Evolutionary conservation across 1,284 basidiomycete genomes (phyloP), one percentile per base, ranked within the genome.

Genomic region (Meira miltonrushii): DNA sequence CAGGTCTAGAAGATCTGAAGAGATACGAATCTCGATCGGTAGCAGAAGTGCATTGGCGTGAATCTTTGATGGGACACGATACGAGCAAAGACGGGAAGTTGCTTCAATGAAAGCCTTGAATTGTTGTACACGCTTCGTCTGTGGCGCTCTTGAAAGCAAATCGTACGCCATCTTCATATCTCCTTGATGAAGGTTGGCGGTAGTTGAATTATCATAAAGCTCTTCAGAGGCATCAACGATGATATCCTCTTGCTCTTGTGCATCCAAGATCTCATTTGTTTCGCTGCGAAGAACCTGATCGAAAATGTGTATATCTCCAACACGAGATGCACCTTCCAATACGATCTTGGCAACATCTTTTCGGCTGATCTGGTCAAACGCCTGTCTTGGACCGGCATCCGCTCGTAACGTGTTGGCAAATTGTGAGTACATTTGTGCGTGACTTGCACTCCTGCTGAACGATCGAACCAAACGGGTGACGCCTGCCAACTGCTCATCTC

Each of bases 101-200:
- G 66, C 63, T 17, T 69, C 63, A 39, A 69, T 64, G 13, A 69
- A 69, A 1, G 64, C 49, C 8, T 40, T 52, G 39, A 65, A 60
- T 6, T 23, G n/a, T 15, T 39, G 39, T 0, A 59, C 54, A 0
- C 56, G 49, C 0, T 44, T 0, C 0, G 62, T 55, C 1, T 60
- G 54, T 1, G 21, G 19, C 8, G 23, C 21, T 13, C n/a, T 28
- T 15, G 55, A 54, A 1, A 65, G 63, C 10, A 65, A 39, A 6
- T 65, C 59, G 11, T 58, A 41, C 7, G 66, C 59, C 0, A 64
- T 47, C 2, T 58, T 55, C 3, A 67, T 52, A 11, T 64, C 54
- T 23, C 59, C 61, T 21, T 25, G 52, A 8, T 54, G 38, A 23
- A 54, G 53, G 43, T 54, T 54, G 2, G 53, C 28, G 4, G 13